Evolutionary conservation across 306 rosid genomes (phyloP), one percentile per base, ranked within the genome.

Genomic region (Glycyrrhiza uralensis): DNA sequence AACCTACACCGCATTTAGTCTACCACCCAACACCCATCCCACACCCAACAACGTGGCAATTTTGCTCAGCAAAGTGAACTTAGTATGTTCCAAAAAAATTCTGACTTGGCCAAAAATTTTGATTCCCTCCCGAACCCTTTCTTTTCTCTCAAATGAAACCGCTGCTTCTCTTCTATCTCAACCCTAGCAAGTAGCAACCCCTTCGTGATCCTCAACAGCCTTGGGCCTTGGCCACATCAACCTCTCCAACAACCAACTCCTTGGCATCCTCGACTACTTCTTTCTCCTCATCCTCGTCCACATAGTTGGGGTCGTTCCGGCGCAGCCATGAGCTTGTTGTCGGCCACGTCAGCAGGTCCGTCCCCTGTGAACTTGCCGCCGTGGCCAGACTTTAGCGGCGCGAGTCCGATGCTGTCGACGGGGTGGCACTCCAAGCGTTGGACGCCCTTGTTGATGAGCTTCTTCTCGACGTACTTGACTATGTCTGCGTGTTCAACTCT

Each of bases 361-460:
- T 89, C 94, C 98, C 98, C 88, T 0, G 96, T 93, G 83, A 64
- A 93, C 92, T 86, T 93, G 1, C 96, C 97, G 0, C 96, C 97
- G 28, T 66, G 90, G 15, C 97, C 97, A 0, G 86, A 79, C 85
- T 93, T 93, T 0, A 85, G 84, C 1, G 96, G 93, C 2, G 76
- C 74, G 7, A 90, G 76, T 0, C 91, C 85, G 0, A 64, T 60
- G 5, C 90, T 87, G 33, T 86, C 77, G 2, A 52, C 78, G 0
- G 98, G 89, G 85, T 87, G 98, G 59, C 98, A 96, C 0, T 93
- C 98, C 39, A 76, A 24, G 2, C 96, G 82, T 39, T 76, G 88
- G 5, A 86, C 58, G 0, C 97, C 97, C 68, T 87, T 93, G 52
- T 86, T 74, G 30, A 69, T 14, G 33, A 89, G 92, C 81, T 93